These are phyloP conservation scores for Musa beccarii DNA, from an alignment of 176 grass and related monocot genomes.

Conservation along the genomic window DNA sequence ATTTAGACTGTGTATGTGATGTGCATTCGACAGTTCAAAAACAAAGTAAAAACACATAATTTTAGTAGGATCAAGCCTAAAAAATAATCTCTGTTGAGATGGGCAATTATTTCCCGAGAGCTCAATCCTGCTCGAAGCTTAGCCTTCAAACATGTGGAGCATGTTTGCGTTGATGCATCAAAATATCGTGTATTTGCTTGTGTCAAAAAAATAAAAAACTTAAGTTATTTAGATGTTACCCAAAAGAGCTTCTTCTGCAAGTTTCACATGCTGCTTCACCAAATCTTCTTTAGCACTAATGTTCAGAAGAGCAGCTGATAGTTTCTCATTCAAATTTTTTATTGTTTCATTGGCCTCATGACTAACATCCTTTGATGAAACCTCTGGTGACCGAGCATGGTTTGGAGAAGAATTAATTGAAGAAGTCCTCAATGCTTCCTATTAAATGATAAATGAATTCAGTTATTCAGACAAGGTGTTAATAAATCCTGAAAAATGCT, in stretches of 20 bases:
- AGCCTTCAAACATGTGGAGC: too few relatives aligned
- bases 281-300: conserved; percentile 76
- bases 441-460: conserved; percentile 26
- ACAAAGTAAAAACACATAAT: too few relatives aligned
- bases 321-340: conserved; percentile 61
- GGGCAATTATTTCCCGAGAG: too few relatives aligned
- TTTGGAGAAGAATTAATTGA: conserved; percentile 27
- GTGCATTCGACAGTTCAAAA: too few relatives aligned
- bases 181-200: not conserved
- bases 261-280: conserved; percentile 82
- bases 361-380: conserved; percentile 34
- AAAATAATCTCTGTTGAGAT: too few relatives aligned
- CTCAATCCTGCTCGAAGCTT: too few relatives aligned
- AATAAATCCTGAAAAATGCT: conserved; percentile 12
- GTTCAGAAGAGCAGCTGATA: conserved; percentile 59
- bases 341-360: conserved; percentile 40
- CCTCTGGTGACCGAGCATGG: conserved; percentile 41
- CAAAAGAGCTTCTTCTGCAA: conserved; percentile 94
- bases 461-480: conserved; percentile 3
- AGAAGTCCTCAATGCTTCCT: conserved; percentile 48
- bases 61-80: too few relatives aligned
- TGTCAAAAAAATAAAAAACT: not conserved
- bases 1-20: too few relatives aligned
- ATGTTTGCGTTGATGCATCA: too few relatives aligned
- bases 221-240: conserved; percentile 30